Percentiles rank a stretch among this genome's conserved stretches.
phyloP scores from a whole-genome alignment of 208 protist genomes.

The Herpetomonas tarakana region DNA sequence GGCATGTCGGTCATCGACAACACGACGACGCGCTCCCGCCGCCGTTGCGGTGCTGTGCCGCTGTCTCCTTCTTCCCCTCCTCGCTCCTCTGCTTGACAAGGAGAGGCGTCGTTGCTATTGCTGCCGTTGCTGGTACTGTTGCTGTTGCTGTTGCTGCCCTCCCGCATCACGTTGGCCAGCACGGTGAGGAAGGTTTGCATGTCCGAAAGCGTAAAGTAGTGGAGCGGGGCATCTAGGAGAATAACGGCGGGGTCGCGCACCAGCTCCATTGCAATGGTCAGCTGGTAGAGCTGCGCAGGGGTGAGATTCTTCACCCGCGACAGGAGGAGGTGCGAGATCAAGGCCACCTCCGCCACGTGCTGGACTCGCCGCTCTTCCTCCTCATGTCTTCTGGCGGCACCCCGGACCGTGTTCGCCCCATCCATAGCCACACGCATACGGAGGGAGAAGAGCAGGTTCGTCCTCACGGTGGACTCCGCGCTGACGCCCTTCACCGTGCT shows the following conservation, averaged over 20 bases:
- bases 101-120: not conserved
- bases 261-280: conserved; percentile 28
- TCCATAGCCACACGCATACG: conserved; percentile 22
- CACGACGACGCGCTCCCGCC: conserved; percentile 6
- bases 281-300: conserved; percentile 18
- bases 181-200: conserved; percentile 10
- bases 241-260: conserved; percentile 22
- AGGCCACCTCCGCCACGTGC: conserved; percentile 4
- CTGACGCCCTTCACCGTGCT: conserved; percentile 16
- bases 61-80: too few species aligned
- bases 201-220: conserved; percentile 15
- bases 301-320: conserved; percentile 5
- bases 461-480: conserved; percentile 16
- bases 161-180: conserved; percentile 6
- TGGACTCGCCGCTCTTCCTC: conserved; percentile 11
- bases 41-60: not conserved
- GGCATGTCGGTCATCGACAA: conserved; percentile 23
- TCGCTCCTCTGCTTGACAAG: too few species aligned
- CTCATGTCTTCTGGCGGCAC: too few species aligned
- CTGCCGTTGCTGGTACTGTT: not conserved
- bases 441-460: conserved; percentile 27
- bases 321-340: conserved; percentile 13
- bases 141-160: not conserved
- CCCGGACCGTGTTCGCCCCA: not conserved
- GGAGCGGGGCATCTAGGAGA: conserved; percentile 19